Evolutionary conservation across 139 green algal genomes (phyloP), one percentile per base, ranked within the genome.

Genomic region (Chlorella sp.): DNA sequence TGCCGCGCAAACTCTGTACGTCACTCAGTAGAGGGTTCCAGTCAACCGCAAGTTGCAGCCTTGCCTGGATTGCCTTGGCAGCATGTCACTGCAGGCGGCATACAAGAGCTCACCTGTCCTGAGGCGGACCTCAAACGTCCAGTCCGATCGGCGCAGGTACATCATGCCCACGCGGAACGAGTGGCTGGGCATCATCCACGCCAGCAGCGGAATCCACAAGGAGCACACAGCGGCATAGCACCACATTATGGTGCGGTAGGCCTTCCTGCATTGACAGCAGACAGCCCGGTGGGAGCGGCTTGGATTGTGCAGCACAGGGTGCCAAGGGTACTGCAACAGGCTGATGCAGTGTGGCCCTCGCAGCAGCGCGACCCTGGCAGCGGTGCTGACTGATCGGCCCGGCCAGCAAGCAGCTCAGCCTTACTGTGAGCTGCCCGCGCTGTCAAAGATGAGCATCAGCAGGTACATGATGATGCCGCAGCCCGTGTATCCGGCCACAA

Each of bases 401-500:
- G n/a, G n/a, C n/a, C n/a, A n/a, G 44, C 44, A 20, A 15, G 12
- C 51, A 60, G 12, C 51, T 21, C 51, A 21, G 51, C 12, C 85
- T 47, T 34, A 86, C 85, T 32, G 60, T 1, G 87, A 86, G 32
- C 62, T 25, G 15, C 87, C 89, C 0, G 86, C 69, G 12, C 38
- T 80, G 26, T 91, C 56, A 36, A 87, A 93, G 32, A 94, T 92
- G 15, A 89, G 69, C 28, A 83, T 63, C 56, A 94, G 86, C 39
- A 94, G 65, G 73, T 92, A 94, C 81, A 94, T 92, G 12, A 94
- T 80, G 68, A 93, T 93, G 41, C 83, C 90, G 64, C 74, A 93
- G 57, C 91, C 91, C 18, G 91, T 94, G 82, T 93, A 94, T 55
- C 91, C 91, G 38, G 91, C 87, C 67, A 94, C 90, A 36, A 93